Conservation (phyloP, 495 filamentous ascomycete genomes). For the Glutinoglossum americanum region DNA sequence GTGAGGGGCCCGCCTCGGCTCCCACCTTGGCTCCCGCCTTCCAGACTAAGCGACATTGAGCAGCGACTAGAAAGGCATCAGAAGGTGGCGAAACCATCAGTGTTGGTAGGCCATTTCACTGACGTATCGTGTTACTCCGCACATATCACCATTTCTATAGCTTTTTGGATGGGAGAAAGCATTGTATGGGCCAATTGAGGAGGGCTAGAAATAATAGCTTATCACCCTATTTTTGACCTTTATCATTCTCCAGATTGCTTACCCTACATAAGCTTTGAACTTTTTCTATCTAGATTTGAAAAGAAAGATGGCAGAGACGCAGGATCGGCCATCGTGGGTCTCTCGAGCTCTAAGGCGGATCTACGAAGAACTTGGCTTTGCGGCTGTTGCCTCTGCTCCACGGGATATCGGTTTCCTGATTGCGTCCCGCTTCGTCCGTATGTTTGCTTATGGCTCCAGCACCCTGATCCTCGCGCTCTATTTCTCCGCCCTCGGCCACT, state of each 20-base stretch:
- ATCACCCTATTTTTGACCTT: background rate
- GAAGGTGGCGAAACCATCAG: too few species aligned
- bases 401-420: slow-evolving; percentile 52
- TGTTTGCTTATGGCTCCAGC: slow-evolving; percentile 59
- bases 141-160: too few species aligned
- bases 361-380: slow-evolving; percentile 20
- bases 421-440: slow-evolving; percentile 50
- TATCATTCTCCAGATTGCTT: background rate
- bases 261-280: background rate
- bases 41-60: too few species aligned
- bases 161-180: background rate
- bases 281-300: background rate
- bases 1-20: too few species aligned
- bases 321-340: background rate
- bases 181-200: background rate
- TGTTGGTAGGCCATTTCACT: too few species aligned
- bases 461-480: slow-evolving; percentile 56
- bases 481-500: slow-evolving; percentile 39
- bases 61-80: too few species aligned
- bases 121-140: too few species aligned
- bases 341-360: background rate
- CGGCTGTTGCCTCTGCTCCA: slow-evolving; percentile 26
- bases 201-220: background rate
- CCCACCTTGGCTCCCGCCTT: too few species aligned
- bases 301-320: background rate